Evolutionary conservation across 257 asterid species (phyloP), one percentile per base, ranked within the genome.

Genomic region (Solanum chiquidenum): DNA sequence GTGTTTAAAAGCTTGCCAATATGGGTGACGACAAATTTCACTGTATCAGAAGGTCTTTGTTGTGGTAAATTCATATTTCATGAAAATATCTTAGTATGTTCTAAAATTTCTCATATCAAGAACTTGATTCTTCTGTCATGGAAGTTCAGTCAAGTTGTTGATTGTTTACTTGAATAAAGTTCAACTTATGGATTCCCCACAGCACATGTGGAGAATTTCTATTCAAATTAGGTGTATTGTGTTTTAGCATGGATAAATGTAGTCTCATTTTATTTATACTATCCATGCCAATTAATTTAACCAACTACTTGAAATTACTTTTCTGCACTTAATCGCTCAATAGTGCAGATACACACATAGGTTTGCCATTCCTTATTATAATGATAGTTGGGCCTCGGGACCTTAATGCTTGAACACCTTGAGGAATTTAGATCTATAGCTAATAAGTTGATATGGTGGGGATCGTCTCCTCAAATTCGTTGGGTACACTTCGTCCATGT

Each of bases 1-100:
- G 94, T 88, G 93, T 87, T 77, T 89, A 91, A 79, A 98, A 97
- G 92, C 87, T 88, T 69, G 88, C 88, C 82, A 94, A 91, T 88
- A 58, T 90, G 16, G 93, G 89, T 60, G 49, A 80, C 31, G 90
- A 91, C 74, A 85, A 82, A 68, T 40, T 91, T 37, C 91, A 88
- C 88, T 89, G 85, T 86, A 84, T 86, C 49, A 44, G 23, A 49
- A 52, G 64, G 86, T 97, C 98, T 58, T 94, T 91, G n/a, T 90
- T 97, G 88, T 95, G 98, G 98, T 94, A 94, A 90, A 83, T 52
- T 33, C 75, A 72, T 72, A 16, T 40, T 83, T 16, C 25, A 46
- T 80, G 40, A 9, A 75, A 80, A 27, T 80, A 27, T 27, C 29
- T 44, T 80, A 13, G 1, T 44, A 27, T 4, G n/a, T 25, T 86